Percentiles rank a stretch among this genome's conserved stretches.
These are phyloP conservation scores for Rhazya stricta DNA, from an alignment of 257 asterid species.

Conservation along the genomic window DNA sequence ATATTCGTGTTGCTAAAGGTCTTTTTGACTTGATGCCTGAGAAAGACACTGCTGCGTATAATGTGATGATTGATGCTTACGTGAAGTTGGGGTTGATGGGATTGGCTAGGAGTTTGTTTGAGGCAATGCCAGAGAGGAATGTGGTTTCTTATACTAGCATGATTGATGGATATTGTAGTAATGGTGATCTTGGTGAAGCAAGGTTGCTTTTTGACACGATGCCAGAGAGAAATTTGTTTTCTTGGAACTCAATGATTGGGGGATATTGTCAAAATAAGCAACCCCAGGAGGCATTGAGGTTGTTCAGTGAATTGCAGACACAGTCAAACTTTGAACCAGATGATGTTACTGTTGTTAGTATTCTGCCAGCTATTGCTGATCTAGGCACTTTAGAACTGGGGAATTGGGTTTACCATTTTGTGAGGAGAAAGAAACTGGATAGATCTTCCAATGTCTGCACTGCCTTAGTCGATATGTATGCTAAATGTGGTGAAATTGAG, in stretches of 20 bases:
- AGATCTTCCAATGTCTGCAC: conserved; percentile 69
- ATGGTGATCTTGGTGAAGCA: conserved; percentile 52
- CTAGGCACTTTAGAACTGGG: conserved; percentile 85
- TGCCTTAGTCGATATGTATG: conserved; percentile 84
- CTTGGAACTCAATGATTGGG: conserved; percentile 94
- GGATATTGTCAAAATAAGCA: conserved; percentile 68
- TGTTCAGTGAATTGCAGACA: conserved; percentile 61
- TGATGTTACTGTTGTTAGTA: conserved; percentile 67
- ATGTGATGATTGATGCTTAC: conserved; percentile 79
- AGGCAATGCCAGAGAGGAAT: conserved; percentile 55
- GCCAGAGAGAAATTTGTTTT: conserved; percentile 67
- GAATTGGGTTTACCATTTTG: conserved; percentile 55
- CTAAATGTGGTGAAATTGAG: conserved; percentile 74
- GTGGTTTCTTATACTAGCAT: conserved; percentile 90
- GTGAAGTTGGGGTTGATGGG: conserved; percentile 66
- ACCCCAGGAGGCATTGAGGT: conserved; percentile 55
- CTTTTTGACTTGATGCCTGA: conserved; percentile 52
- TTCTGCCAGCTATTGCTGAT: conserved; percentile 88
- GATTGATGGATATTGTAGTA: conserved; percentile 75
- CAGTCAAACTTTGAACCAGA: conserved; percentile 46
- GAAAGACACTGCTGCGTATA: conserved; percentile 65
- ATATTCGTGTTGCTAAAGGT: conserved; percentile 38
- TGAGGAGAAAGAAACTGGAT: conserved; percentile 58
- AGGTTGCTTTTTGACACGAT: conserved; percentile 59
- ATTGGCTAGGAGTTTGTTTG: conserved; percentile 55